These are phyloP conservation scores for Boeremia lycopersici DNA, from an alignment of 2,329 filamentous ascomycete species.

Conservation along the genomic window DNA sequence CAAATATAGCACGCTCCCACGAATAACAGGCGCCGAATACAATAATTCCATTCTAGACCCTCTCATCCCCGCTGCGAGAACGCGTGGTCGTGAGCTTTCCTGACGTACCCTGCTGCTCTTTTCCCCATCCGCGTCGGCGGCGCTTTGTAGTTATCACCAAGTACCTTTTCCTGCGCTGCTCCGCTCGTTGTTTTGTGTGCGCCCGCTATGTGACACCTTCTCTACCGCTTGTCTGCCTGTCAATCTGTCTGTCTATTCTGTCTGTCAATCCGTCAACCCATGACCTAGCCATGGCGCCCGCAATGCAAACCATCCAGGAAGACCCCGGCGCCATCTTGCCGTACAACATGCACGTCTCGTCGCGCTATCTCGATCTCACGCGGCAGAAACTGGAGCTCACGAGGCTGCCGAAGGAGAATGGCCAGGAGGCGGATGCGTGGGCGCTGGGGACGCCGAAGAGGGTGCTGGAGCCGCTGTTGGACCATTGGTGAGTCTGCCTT, in stretches of 20 bases:
- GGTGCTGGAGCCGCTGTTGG: slow-evolving; percentile 67
- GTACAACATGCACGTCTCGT: slow-evolving; percentile 58
- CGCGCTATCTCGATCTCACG: slow-evolving; percentile 70
- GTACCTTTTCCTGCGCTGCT: not conserved
- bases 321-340: slow-evolving; percentile 31
- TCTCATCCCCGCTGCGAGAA: not conserved
- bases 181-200: not conserved
- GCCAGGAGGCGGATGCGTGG: slow-evolving; percentile 44
- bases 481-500: slow-evolving; percentile 60
- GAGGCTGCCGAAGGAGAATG: slow-evolving; percentile 4
- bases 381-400: slow-evolving; percentile 63
- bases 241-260: not conserved
- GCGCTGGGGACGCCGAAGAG: slow-evolving; percentile 63
- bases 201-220: slow-evolving; percentile 3
- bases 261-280: no score
- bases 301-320: slow-evolving; percentile 11
- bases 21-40: slow-evolving; percentile 5
- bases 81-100: slow-evolving; percentile 9
- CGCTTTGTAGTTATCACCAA: no score
- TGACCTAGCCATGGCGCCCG: not conserved
- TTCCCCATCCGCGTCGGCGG: not conserved
- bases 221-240: not conserved
- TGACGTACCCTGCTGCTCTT: slow-evolving; percentile 10
- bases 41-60: slow-evolving; percentile 8
- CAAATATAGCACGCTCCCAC: not conserved